Percentiles rank a stretch among this genome's conserved stretches.
phyloP scores from a whole-genome alignment of 2,329 filamentous ascomycete genomes.

The Claviceps arundinis region DNA sequence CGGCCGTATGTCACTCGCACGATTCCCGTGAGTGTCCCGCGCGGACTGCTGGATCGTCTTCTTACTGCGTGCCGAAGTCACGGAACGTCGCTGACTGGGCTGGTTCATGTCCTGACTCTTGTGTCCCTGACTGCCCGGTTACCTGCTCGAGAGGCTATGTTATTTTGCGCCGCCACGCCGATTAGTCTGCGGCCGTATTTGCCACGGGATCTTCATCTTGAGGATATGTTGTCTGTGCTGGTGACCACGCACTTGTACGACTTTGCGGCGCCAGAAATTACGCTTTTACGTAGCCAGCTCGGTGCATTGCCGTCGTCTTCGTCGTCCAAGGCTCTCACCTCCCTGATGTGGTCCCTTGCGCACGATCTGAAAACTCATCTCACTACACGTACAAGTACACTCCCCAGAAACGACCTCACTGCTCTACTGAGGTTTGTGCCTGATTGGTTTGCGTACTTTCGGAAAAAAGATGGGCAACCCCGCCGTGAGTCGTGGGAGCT shows the following conservation, averaged over 20 bases:
- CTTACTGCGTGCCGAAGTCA: constrained; percentile 27
- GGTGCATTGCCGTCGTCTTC: not conserved
- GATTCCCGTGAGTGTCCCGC: constrained; percentile 22
- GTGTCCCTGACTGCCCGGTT: constrained; percentile 26
- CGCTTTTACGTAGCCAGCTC: constrained; percentile 13
- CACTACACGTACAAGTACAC: constrained; percentile 15
- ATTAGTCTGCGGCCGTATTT: constrained; percentile 31
- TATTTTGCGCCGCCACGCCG: constrained; percentile 27
- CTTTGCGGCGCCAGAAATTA: constrained; percentile 12
- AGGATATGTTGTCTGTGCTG: constrained; percentile 23
- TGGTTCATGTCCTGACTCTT: constrained; percentile 33
- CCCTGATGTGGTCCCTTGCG: constrained; percentile 30
- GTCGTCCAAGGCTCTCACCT: constrained; percentile 9
- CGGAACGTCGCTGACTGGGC: constrained; percentile 31
- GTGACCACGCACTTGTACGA: constrained; percentile 23
- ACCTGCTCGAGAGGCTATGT: constrained; percentile 16
- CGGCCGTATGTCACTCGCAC: constrained; percentile 23
- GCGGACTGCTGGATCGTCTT: constrained; percentile 15
- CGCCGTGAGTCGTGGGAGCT: constrained; percentile 35
- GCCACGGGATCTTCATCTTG: constrained; percentile 13
- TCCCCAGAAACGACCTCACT: constrained; percentile 30
- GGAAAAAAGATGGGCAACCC: constrained; percentile 26
- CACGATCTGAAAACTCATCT: constrained; percentile 21
- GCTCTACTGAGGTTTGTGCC: constrained; percentile 28
- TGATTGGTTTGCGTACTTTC: constrained; percentile 30